phyloP scores from a whole-genome alignment of 139 green algal species.

The Nannochloris sp. region DNA sequence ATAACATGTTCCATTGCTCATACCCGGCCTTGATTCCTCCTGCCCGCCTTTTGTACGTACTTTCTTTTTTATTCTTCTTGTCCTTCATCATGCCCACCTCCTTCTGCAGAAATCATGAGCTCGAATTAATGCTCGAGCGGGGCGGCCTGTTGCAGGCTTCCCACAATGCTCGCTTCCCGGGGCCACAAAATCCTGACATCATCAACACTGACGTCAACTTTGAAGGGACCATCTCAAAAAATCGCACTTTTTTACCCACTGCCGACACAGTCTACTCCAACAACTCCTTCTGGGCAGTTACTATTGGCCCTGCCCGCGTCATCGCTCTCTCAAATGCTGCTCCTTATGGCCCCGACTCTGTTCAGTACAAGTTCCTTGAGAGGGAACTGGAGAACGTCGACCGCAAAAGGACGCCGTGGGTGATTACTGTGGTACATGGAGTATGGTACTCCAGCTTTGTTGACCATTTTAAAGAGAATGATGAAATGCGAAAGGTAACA shows the following conservation, averaged over 20 bases:
- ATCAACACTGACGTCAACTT: background rate
- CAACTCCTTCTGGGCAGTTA: background rate
- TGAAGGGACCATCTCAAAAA: background rate
- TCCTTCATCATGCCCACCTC: too few species aligned
- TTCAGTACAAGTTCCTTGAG: conserved; percentile 61
- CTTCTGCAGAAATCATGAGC: conserved; percentile 2
- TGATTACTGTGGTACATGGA: conserved; percentile 64
- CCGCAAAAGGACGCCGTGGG: conserved; percentile 56
- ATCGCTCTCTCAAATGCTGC: background rate
- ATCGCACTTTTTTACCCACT: too few species aligned
- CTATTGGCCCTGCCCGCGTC: background rate
- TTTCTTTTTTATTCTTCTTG: too few species aligned
- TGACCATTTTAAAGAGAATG: conserved; percentile 8
- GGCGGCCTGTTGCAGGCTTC: background rate
- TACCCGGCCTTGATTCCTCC: too few species aligned
- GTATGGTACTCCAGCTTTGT: conserved; percentile 41
- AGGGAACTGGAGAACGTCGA: conserved; percentile 57
- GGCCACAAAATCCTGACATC: background rate
- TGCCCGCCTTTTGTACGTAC: too few species aligned
- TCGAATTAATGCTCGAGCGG: background rate
- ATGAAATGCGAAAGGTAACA: conserved; percentile 1
- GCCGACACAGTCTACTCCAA: background rate
- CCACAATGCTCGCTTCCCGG: background rate
- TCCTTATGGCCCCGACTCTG: conserved; percentile 22
- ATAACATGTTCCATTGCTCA: too few species aligned